Evolutionary conservation across 2,329 filamentous ascomycete genomes (phyloP), one percentile per base, ranked within the genome.

Genomic region (Penicillium sp.): DNA sequence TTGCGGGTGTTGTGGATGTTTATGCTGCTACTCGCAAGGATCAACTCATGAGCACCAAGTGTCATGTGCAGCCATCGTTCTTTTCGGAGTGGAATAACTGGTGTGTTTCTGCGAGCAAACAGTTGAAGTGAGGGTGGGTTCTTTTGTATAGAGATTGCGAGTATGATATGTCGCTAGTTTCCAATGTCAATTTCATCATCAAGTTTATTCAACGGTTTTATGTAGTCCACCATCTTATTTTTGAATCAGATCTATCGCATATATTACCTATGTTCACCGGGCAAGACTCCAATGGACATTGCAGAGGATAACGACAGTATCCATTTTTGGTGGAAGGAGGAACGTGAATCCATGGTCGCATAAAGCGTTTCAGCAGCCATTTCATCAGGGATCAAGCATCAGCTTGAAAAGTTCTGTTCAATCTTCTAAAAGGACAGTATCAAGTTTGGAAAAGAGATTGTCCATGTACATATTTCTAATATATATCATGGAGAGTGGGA

Each of bases 1-100:
- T 88, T 23, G 76, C 80, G 44, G 76, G 78, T 23, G 79, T 90
- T 31, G 84, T 86, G 40, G 81, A 78, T 56, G 77, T 89, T n/a
- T 91, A 92, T 75, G 81, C 79, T 2, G 76, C 81, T 61, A 87
- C 86, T 15, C 81, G 87, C 73, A 77, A 81, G 50, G 75, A 77
- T 46, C 88, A 86, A 80, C 78, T 87, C 58, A 74, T 82, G 33
- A 76, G 78, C 63, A 82, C 82, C 34, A 80, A 81, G 67, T 80
- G 80, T 43, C 83, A 81, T 72, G 79, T 90, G 46, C 86, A 87
- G 73, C 80, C 82, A 23, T 79, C 79, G 0, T 88, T 91, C 73
- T 89, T 90, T 65, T 79, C 80, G 2, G 87, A 91, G 60, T 91
- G 87, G 87, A 80, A 86, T 62, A 90, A 90, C 68, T 92, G 89